Evolutionary conservation across 2,329 filamentous ascomycete species (phyloP).

Genomic region (Alternaria sp.): DNA sequence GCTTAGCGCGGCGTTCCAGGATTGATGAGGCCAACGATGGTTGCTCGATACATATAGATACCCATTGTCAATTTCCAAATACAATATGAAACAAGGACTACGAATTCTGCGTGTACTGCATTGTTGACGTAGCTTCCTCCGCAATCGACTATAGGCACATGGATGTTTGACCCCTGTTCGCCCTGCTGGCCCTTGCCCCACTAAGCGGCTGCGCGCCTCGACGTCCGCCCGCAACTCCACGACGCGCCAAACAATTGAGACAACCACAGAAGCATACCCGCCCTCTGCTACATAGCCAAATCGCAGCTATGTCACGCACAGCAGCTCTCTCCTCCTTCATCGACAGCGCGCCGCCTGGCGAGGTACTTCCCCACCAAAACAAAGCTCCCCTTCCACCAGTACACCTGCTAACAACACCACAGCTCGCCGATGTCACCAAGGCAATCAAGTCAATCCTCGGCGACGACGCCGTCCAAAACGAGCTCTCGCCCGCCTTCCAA

Average conservation of each 20-base stretch:
- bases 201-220: conserved; percentile 25
- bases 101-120: neutral
- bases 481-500: conserved; percentile 82
- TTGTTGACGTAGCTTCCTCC: neutral
- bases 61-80: conserved; percentile 1
- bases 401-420: conserved; percentile 30
- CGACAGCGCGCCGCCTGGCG: conserved; percentile 91
- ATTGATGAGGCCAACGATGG: neutral
- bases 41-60: conserved; percentile 18
- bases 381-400: neutral
- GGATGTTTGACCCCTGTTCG: neutral
- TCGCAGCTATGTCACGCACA: conserved; percentile 43
- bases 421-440: conserved; percentile 88
- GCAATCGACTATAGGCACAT: neutral
- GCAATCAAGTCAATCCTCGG: conserved; percentile 88
- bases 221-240: conserved; percentile 27
- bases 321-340: conserved; percentile 74
- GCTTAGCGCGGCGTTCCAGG: conserved; percentile 37
- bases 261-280: neutral
- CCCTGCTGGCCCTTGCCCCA: conserved; percentile 24
- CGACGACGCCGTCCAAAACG: conserved; percentile 70
- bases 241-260: conserved; percentile 14
- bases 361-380: conserved; percentile 65
- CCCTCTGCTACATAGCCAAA: neutral
- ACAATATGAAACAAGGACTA: neutral